These are phyloP conservation scores for Piper betle DNA, from an alignment of 164 flowering plant genomes.

Conservation along the genomic window DNA sequence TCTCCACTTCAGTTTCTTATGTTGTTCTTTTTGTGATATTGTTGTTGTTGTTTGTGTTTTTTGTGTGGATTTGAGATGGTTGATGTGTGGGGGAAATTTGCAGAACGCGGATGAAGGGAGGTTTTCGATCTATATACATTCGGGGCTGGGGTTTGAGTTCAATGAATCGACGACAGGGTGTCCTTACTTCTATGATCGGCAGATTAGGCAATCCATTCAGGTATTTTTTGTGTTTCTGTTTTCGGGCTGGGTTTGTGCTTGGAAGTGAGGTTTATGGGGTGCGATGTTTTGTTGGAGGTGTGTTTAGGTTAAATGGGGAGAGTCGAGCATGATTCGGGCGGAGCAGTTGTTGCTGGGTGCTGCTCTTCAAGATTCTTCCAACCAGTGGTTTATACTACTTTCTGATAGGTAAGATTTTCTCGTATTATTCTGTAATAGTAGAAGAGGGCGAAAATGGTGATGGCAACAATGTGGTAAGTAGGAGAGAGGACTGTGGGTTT, in stretches of 20 bases:
- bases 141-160: constrained; percentile 75
- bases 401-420: constrained; percentile 71
- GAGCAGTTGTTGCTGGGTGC: constrained; percentile 61
- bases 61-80: not conserved
- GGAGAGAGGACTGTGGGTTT: too few relatives aligned
- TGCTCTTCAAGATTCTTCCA: constrained; percentile 80
- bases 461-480: too few relatives aligned
- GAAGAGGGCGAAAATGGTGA: too few relatives aligned
- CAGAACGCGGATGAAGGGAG: constrained; percentile 33
- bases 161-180: constrained; percentile 65
- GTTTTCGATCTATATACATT: constrained; percentile 71
- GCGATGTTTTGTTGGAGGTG: not conserved
- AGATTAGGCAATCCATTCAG: constrained; percentile 57
- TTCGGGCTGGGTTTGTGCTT: not conserved
- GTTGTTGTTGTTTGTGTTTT: not conserved
- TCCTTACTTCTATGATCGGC: constrained; percentile 48
- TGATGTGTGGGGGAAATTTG: too few relatives aligned
- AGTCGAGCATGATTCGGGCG: constrained; percentile 82
- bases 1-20: too few relatives aligned
- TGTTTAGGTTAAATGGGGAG: constrained; percentile 84
- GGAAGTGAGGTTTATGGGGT: not conserved
- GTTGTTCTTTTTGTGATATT: too few relatives aligned
- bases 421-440: not conserved
- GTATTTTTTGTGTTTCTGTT: constrained; percentile 15
- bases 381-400: constrained; percentile 83